Evolutionary conservation across 768 basidiomycete species (phyloP).

Genomic region (Agaricus subrufescens): DNA sequence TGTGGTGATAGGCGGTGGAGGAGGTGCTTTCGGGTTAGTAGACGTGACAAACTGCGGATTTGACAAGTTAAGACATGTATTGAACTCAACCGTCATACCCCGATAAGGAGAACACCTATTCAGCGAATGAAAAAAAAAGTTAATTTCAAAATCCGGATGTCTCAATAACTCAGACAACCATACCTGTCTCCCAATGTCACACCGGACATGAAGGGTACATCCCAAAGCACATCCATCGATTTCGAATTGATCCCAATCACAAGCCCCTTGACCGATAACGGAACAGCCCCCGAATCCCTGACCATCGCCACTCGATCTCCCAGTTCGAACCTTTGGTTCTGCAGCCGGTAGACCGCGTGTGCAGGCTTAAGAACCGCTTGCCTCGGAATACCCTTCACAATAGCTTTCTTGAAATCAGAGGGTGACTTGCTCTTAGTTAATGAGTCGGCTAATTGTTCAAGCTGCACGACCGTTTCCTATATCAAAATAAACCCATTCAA

Average conservation of each 20-base stretch:
- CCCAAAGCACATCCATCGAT: conserved; percentile 95
- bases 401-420: conserved; percentile 77
- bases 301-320: conserved; percentile 97
- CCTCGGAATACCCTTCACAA: conserved; percentile 91
- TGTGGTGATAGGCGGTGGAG: conserved; percentile 36
- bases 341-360: conserved; percentile 84
- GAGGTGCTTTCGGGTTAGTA: conserved; percentile 56
- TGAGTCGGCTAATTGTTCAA: conserved; percentile 72
- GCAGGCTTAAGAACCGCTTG: conserved; percentile 91
- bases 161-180: conserved; percentile 6
- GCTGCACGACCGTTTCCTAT: conserved; percentile 72
- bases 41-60: conserved; percentile 81
- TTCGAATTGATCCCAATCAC: conserved; percentile 85
- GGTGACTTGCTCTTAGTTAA: conserved; percentile 57
- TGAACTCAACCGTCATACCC: conserved; percentile 83
- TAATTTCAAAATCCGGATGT: not conserved
- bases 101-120: conserved; percentile 87
- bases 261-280: conserved; percentile 87
- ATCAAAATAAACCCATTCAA: not conserved
- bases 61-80: conserved; percentile 85
- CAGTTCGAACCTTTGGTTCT: conserved; percentile 81
- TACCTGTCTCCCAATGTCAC: conserved; percentile 81
- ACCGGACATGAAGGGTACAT: conserved; percentile 93
- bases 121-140: not conserved
- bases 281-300: conserved; percentile 89